These are phyloP conservation scores for Didymella segeticola DNA, from an alignment of 2,329 filamentous ascomycete species.

Conservation along the genomic window DNA sequence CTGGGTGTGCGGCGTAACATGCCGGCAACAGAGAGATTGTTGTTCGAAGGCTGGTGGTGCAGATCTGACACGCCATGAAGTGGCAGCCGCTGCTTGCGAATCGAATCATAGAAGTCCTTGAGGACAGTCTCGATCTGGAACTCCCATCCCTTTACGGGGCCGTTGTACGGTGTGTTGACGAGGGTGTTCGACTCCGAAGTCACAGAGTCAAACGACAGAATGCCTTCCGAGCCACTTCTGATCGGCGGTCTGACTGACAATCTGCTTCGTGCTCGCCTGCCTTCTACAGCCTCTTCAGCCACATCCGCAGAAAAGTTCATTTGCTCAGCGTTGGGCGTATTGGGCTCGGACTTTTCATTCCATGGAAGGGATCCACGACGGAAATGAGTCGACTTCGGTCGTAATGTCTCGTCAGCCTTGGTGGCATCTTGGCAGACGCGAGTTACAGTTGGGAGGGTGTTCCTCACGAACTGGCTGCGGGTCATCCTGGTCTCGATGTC, in stretches of 20 bases:
- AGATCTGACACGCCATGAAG: conserved; percentile 73
- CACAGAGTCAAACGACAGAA: conserved; percentile 45
- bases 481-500: conserved; percentile 99
- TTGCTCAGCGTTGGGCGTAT: conserved; percentile 38
- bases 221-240: conserved; percentile 46
- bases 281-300: conserved; percentile 45
- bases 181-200: conserved; percentile 71
- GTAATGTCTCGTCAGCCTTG: conserved; percentile 44
- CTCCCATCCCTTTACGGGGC: conserved; percentile 82
- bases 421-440: conserved; percentile 76
- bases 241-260: conserved; percentile 52
- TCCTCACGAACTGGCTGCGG: conserved; percentile 90
- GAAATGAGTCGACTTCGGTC: conserved; percentile 44
- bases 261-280: conserved; percentile 48
- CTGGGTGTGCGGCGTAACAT: conserved; percentile 87
- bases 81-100: conserved; percentile 84
- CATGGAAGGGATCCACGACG: conserved; percentile 45
- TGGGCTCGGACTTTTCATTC: conserved; percentile 46
- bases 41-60: conserved; percentile 57
- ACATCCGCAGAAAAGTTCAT: conserved; percentile 37
- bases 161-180: conserved; percentile 78
- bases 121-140: conserved; percentile 87
- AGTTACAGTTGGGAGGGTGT: conserved; percentile 88
- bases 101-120: conserved; percentile 89
- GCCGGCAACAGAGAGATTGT: conserved; percentile 71